Evolutionary conservation across 2,329 filamentous ascomycete genomes (phyloP), one percentile per base, ranked within the genome.

Genomic region (Trichocomaceae sp.): DNA sequence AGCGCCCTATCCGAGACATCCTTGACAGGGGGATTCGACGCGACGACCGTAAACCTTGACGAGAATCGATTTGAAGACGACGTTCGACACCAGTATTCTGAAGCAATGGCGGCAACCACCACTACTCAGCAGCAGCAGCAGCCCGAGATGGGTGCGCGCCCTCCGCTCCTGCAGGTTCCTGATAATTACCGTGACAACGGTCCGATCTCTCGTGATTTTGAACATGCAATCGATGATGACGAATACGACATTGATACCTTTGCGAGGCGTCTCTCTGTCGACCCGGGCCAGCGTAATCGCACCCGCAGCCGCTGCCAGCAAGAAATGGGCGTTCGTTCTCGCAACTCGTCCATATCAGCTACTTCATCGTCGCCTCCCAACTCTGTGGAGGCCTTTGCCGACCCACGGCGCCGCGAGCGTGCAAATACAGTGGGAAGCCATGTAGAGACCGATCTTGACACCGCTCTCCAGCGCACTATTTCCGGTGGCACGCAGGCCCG

Each of bases 311-410:
- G 66, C 33, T 68, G 63, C 41, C 67, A 70, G 55, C 72, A 69
- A 56, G 74, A 76, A 50, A 63, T 66, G 42, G 66, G 60, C 57
- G 69, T 62, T 51, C 62, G 71, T 49, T 79, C 78, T 37, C 69
- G 76, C 55, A 70, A 70, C 19, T 78, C 76, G 17, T 81, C 79
- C 4, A 68, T 71, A 2, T 79, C 51, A 15, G 83, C 81, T 47
- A 81, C 89, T 54, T 90, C 88, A 1, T 76, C 83, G 2, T 97
- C 93, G 5, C 92, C 92, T 10, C 93, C 93, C 7, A 99, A 96
- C 71, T 99, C 93, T 0, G 90, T 99, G 50, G 95, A 97, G 70
- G 93, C 93, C 3, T 99, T 99, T 71, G 93, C 93, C 17, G 88
- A 93, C 65, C 88, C 89, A 54, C 86, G 90, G 50, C 88, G 90